These are phyloP conservation scores for Hordeum pubiflorum DNA, from an alignment of 202 grass and related monocot genomes.

Conservation along the genomic window DNA sequence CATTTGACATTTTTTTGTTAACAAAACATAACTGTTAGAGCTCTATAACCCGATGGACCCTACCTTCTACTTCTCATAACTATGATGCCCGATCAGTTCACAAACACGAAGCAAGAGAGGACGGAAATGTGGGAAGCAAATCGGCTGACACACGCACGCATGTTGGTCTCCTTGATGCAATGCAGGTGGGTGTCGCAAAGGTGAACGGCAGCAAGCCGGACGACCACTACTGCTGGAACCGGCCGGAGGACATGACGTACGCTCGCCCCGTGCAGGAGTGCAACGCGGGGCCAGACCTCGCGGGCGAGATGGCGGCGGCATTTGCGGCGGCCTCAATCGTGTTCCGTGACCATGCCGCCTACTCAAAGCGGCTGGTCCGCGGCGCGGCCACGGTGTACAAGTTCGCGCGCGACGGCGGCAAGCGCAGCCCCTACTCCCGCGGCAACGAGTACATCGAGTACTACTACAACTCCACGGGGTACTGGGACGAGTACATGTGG, in stretches of 20 bases:
- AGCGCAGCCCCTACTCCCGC: constrained; percentile 47
- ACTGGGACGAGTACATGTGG: constrained; percentile 99
- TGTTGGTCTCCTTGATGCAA: too few species aligned
- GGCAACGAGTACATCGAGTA: constrained; percentile 42
- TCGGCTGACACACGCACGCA: too few species aligned
- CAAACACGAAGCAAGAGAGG: not conserved
- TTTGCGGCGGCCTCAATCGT: constrained; percentile 78
- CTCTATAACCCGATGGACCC: too few species aligned
- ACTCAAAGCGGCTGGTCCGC: constrained; percentile 65
- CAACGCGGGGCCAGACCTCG: constrained; percentile 55
- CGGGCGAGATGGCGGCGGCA: constrained; percentile 71
- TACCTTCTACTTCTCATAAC: too few species aligned
- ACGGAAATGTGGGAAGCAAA: not conserved
- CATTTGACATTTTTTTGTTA: too few species aligned
- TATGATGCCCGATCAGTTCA: not conserved
- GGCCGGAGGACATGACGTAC: constrained; percentile 95
- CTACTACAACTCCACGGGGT: constrained; percentile 81
- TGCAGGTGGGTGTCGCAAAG: constrained; percentile 50
- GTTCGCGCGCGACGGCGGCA: constrained; percentile 51
- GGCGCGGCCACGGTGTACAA: constrained; percentile 64
- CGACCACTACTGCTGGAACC: constrained; percentile 89
- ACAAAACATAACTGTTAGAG: too few species aligned
- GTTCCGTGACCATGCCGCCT: constrained; percentile 66
- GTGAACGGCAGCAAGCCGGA: constrained; percentile 44
- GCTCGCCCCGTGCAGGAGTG: constrained; percentile 6